Base-by-base conservation (phyloP, 1,284 basidiomycete genomes). In the Ganoderma multipileum region DNA sequence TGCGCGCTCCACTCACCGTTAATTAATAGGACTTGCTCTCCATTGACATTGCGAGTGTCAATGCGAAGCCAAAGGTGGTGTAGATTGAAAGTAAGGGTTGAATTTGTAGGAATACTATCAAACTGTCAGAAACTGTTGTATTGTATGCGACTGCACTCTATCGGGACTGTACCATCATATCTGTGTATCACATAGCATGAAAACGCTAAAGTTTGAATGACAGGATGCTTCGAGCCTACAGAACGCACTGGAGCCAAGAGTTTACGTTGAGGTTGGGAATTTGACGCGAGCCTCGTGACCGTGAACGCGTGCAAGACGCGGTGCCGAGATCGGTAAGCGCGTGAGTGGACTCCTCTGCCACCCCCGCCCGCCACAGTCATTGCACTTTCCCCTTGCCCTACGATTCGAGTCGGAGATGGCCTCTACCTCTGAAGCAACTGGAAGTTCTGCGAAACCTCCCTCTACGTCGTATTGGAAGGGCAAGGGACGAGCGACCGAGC, bases 401-500 rank as follows among this genome's bases (percentile, higher is more conserved):
- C 23, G n/a, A 50, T 28, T 55, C 55, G 38, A 20, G 55, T 33
- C 30, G 4, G 30, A 16, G 20, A 60, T 60, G 58, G 23, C 58
- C 23, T 60, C 58, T 26, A 18, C 38, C 9, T 18, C 39, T 26
- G 58, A 39, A 3, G 39, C 33, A 8, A 8, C 33, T 33, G 3
- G 14, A 11, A 20, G 2, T 0, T 26, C 36, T 12, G 12, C 39
- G 11, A 70, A 71, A 9, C 69, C 71, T 1, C 39, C 39, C 0
- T 72, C 71, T 3, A 67, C 50, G 38, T 64, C 71, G 3, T 66
- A 73, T 23, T 76, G 75, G 72, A 91, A 90, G 75, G 89, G 87
- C 54, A 90, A 91, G 79, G 82, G 71, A 30, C 87, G 82, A 74
- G 83, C 81, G 36, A 75, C 76, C 16, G 78, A 81, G 30, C 73